Percentiles rank a stretch among this genome's conserved stretches.
Conservation (phyloP, 73 alveolate species). For the Breviolum minutum region DNA sequence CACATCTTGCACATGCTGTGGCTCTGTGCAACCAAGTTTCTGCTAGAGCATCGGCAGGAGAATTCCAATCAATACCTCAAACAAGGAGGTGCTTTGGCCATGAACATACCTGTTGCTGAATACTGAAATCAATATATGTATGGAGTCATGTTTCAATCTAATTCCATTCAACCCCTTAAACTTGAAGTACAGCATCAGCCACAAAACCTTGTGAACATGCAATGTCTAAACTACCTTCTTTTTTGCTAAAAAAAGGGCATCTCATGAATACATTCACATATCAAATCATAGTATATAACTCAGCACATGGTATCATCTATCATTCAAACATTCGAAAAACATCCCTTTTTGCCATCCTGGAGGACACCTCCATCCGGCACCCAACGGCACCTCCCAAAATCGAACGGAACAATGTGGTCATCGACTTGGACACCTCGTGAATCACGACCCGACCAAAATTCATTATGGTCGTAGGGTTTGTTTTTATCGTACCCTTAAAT, state of each 20-base stretch:
- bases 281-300: not conserved
- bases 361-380: not conserved
- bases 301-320: not conserved
- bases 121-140: too few relatives aligned
- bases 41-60: constrained; percentile 34
- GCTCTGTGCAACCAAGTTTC: not conserved
- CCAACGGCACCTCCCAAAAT: constrained; percentile 15
- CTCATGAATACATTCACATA: not conserved
- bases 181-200: not conserved
- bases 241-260: too few relatives aligned
- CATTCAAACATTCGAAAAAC: not conserved
- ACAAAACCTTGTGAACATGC: not conserved
- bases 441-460: too few relatives aligned
- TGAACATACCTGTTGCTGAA: not conserved
- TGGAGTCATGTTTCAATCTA: not conserved
- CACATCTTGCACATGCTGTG: too few relatives aligned
- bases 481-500: not conserved
- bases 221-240: too few relatives aligned
- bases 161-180: not conserved
- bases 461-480: too few relatives aligned
- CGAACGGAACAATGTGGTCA: constrained; percentile 46
- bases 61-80: constrained; percentile 3
- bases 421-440: constrained; percentile 14
- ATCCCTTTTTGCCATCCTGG: not conserved
- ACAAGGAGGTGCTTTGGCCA: not conserved